phyloP scores from a whole-genome alignment of 2,329 filamentous ascomycete species.

The Penicillium sp. region DNA sequence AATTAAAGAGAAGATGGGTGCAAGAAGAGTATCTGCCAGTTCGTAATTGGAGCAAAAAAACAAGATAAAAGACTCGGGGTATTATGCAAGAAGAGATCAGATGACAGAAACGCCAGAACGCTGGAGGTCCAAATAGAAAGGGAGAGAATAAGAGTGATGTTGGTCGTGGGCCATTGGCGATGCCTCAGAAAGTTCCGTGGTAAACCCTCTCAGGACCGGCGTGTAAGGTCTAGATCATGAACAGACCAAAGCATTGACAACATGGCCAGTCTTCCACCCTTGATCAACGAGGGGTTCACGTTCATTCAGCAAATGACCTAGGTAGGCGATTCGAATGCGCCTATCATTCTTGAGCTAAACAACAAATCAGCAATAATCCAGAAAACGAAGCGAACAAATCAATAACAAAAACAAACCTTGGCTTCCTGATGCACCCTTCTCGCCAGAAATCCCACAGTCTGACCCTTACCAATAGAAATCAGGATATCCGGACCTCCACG shows the following conservation, averaged over 20 bases:
- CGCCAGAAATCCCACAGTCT: conserved; percentile 64
- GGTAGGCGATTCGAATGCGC: conserved; percentile 70
- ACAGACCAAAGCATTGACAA: conserved; percentile 72
- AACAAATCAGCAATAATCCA: conserved; percentile 3
- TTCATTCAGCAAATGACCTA: conserved; percentile 77
- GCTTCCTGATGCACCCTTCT: conserved; percentile 63
- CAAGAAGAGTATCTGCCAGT: background rate
- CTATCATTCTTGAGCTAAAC: conserved; percentile 57
- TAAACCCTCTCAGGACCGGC: background rate
- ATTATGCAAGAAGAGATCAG: conserved; percentile 26
- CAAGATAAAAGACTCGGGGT: conserved; percentile 20
- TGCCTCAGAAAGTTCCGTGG: background rate
- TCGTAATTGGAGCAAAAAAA: background rate
- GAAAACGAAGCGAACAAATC: background rate
- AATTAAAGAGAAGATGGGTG: background rate
- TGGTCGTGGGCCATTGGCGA: too few species aligned
- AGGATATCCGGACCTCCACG: conserved; percentile 61
- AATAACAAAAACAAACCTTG: conserved; percentile 51
- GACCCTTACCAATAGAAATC: conserved; percentile 56
- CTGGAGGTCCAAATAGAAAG: conserved; percentile 7
- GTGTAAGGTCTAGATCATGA: background rate
- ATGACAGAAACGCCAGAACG: conserved; percentile 18
- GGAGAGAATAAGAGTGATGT: background rate
- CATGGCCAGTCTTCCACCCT: conserved; percentile 71
- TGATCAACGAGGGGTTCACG: conserved; percentile 62